Base-by-base conservation (phyloP, 225 moss, liverwort and hornwort genomes). In the Physcomitrium patens region DNA sequence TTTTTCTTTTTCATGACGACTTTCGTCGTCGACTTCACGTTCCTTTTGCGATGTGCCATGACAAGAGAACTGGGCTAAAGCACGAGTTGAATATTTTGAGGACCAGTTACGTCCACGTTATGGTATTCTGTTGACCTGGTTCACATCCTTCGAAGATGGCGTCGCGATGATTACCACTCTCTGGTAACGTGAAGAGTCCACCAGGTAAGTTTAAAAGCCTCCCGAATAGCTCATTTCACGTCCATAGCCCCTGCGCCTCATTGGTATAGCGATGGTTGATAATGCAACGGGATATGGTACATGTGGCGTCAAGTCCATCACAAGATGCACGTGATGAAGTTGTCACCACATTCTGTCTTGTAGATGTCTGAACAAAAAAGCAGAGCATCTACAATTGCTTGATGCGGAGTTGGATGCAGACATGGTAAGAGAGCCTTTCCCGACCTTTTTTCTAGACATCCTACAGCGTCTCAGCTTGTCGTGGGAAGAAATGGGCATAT, bases 21-120 rank as follows among this genome's bases (percentile, higher is more conserved):
- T 76, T 60, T 27, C 12, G 42, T 57, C 27, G 16, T 58, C 41
- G 42, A 72, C 12, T 20, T 6, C 28, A 68, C 28, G 60, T 54
- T 15, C 37, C 66, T 49, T 66, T 18, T 8, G 24, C 15, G 3
- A 44, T 24, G 24, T 24, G 16, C 14, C 42, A 69, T 41, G 20
- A 20, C 20, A 8, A 20, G 14, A 55, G 55, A 41, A 9, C 3
- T 53, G 1, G 0, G 20, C n/a, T 12, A 14, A 22, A 65, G 7
- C 22, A 15, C 8, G 65, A 22, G 65, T 3, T 22, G 65, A 9
- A 65, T 13, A 23, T 49, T 14, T 20, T 22, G 7, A 8, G 65
- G 2, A 41, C 20, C 8, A 17, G 48, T 37, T 11, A 17, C 49
- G 27, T 37, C 26, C 4, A 7, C n/a, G 42, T 64, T 56, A 1